Evolutionary conservation across 2,329 filamentous ascomycete genomes (phyloP), one percentile per base, ranked within the genome.

Genomic region (Stemphylium vesicarium): DNA sequence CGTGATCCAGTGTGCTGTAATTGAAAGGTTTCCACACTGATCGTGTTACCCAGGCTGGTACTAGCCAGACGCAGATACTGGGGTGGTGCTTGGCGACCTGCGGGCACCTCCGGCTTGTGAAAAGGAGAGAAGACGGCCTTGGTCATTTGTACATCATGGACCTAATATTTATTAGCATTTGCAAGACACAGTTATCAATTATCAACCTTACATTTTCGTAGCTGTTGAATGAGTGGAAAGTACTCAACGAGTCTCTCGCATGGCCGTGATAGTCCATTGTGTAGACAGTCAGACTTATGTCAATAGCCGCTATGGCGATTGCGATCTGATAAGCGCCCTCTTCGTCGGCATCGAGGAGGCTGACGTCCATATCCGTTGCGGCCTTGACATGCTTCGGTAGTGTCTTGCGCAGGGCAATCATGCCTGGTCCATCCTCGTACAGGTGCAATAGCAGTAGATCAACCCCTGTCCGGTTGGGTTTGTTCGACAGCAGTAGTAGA

Each of bases 1-100:
- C 90, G 89, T 9, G 84, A 75, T 15, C 73, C 55, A 18, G 78
- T 66, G 9, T 79, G 79, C 4, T 77, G 72, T 5, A 96, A 82
- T 0, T 91, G 87, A 59, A 96, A 87, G 35, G 86, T 89, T 75
- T 96, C 91, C 22, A 96, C 87, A 26, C 89, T 86, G 36, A 92
- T 85, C 0, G 87, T 90, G 72, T 92, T 93, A 56, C 87, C 88
- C 64, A 96, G 87, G 43, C 89, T 92, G 36, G 91, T 89, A 41
- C 90, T 93, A 26, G 91, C 92, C 3, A 96, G 84, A 65, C 90
- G 91, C 63, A 96, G 79, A 67, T 85, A 85, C 64, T 87, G 83
- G 13, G 84, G 80, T 33, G 69, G 71, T 10, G 66, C 65, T 16
- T 69, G 68, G 26, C 67, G 66, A 12, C 59, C 57, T 16, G 57